Conservation (phyloP, 768 basidiomycete genomes). For the Amanita exitialis region DNA sequence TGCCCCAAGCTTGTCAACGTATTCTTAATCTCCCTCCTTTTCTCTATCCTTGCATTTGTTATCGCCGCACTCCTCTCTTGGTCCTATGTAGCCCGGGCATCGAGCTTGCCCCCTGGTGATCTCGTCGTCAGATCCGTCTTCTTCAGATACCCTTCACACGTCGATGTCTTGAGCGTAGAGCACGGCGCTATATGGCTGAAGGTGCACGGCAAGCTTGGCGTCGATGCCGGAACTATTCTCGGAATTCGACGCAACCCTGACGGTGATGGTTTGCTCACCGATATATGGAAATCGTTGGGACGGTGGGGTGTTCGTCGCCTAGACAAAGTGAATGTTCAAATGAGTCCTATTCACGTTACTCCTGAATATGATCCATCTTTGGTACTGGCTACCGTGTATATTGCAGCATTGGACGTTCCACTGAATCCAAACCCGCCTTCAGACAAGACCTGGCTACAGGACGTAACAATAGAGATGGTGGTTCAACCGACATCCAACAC, state of each 20-base stretch:
- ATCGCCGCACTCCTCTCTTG: constrained; percentile 45
- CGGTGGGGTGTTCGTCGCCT: constrained; percentile 54
- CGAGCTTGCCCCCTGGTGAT: constrained; percentile 44
- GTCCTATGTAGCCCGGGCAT: constrained; percentile 53
- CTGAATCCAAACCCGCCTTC: constrained; percentile 41
- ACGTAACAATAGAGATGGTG: constrained; percentile 38
- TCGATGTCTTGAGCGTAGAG: constrained; percentile 49
- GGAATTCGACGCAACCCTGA: constrained; percentile 38
- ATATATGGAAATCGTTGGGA: constrained; percentile 57
- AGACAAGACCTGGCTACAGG: constrained; percentile 49
- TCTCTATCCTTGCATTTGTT: constrained; percentile 36
- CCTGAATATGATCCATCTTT: constrained; percentile 29
- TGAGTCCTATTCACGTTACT: constrained; percentile 40
- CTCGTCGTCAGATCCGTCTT: constrained; percentile 45
- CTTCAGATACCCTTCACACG: constrained; percentile 47
- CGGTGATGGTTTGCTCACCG: constrained; percentile 32
- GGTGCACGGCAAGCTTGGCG: constrained; percentile 45
- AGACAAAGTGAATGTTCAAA: constrained; percentile 43
- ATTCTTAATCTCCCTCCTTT: constrained; percentile 45
- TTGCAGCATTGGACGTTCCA: constrained; percentile 43
- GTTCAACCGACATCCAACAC: constrained; percentile 45
- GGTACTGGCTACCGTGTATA: constrained; percentile 35
- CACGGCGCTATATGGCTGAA: constrained; percentile 51
- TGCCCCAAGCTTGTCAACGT: constrained; percentile 31
- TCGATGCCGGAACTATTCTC: constrained; percentile 57